phyloP scores from a whole-genome alignment of 768 basidiomycete species.

The Rhodocollybia butyracea region DNA sequence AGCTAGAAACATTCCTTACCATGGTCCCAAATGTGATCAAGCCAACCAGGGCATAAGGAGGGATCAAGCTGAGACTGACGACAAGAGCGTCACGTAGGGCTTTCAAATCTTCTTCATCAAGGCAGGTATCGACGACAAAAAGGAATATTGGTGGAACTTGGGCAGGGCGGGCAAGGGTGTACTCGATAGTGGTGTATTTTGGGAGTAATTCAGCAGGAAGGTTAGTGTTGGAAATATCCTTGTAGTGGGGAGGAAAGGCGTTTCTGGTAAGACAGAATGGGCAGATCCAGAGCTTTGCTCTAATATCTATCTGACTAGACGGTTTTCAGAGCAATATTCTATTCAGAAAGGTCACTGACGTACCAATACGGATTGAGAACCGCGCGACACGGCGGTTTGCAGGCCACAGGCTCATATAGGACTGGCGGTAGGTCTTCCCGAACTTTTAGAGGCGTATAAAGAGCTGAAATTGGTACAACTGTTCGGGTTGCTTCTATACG shows the following conservation, averaged over 20 bases:
- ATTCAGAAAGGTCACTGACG: constrained; percentile 19
- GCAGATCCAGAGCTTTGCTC: constrained; percentile 99
- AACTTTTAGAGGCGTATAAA: constrained; percentile 94
- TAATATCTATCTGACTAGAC: constrained; percentile 92
- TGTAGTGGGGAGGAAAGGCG: constrained; percentile 97
- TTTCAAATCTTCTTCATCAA: constrained; percentile 94
- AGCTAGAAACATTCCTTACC: constrained; percentile 44
- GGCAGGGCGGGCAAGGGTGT: constrained; percentile 90
- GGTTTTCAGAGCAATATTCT: constrained; percentile 7
- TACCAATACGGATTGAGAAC: constrained; percentile 98
- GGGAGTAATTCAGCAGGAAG: constrained; percentile 94
- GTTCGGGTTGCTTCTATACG: constrained; percentile 97
- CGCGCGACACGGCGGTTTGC: constrained; percentile 96
- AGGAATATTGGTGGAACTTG: constrained; percentile 96
- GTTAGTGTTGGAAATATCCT: constrained; percentile 96
- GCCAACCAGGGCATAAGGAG: constrained; percentile 92
- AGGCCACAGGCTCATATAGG: constrained; percentile 96
- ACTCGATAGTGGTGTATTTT: constrained; percentile 99
- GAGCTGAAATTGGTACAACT: constrained; percentile 96
- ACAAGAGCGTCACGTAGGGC: constrained; percentile 93
- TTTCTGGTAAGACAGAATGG: constrained; percentile 98
- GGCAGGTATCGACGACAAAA: constrained; percentile 95
- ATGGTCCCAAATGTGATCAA: constrained; percentile 97
- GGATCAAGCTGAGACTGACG: constrained; percentile 88
- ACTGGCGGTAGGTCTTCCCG: constrained; percentile 94